Conservation (phyloP, 768 basidiomycete species). For the Phaffia tasmanica region DNA sequence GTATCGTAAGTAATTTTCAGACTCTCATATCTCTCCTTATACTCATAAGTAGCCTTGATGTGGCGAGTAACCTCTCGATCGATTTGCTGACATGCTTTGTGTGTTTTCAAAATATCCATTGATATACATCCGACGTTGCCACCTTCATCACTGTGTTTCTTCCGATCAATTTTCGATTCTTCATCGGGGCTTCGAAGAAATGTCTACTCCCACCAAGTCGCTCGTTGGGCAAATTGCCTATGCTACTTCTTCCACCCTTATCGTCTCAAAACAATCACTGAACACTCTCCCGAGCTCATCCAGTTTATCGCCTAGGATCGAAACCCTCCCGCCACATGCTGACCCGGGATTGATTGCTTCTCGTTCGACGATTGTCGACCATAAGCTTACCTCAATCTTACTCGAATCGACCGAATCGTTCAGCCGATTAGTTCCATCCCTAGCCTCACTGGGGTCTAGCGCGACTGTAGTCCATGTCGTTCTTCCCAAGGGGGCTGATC, state of each 20-base stretch:
- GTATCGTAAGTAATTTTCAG: too few species aligned
- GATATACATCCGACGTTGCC: too few species aligned
- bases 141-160: too few species aligned
- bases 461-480: slow-evolving; percentile 29
- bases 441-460: slow-evolving; percentile 18
- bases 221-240: slow-evolving; percentile 22
- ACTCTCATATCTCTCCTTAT: too few species aligned
- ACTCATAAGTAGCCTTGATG: too few species aligned
- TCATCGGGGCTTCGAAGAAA: neutral
- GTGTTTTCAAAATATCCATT: too few species aligned
- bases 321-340: slow-evolving; percentile 20
- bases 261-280: slow-evolving; percentile 1
- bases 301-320: neutral
- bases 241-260: slow-evolving; percentile 18
- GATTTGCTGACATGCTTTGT: too few species aligned
- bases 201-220: slow-evolving; percentile 18
- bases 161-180: too few species aligned
- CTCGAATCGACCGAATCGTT: slow-evolving; percentile 18
- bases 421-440: slow-evolving; percentile 27
- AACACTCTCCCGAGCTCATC: slow-evolving; percentile 13
- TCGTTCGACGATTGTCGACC: slow-evolving; percentile 17
- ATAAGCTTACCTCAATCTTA: slow-evolving; percentile 26
- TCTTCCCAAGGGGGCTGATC: slow-evolving; percentile 24
- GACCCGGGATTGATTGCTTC: slow-evolving; percentile 16
- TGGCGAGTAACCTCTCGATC: too few species aligned